Evolutionary conservation across 495 filamentous ascomycete genomes (phyloP).

Genomic region (Penicillium desertorum): DNA sequence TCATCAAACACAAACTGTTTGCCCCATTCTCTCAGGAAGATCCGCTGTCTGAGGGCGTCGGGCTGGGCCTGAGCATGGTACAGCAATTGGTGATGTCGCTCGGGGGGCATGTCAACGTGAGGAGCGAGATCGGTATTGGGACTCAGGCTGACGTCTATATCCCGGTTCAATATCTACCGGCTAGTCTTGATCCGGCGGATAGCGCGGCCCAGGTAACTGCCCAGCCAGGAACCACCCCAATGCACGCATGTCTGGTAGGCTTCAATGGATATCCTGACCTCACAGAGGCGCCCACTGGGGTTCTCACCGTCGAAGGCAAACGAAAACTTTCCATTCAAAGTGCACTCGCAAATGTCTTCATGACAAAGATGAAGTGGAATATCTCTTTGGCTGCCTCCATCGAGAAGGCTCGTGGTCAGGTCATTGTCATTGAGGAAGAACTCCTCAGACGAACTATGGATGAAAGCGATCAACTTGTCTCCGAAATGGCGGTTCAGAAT

Average conservation of each 20-base stretch:
- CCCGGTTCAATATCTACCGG: constrained; percentile 37
- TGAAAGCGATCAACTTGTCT: constrained; percentile 13
- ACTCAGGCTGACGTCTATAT: constrained; percentile 59
- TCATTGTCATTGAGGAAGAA: constrained; percentile 35
- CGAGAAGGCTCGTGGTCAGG: constrained; percentile 27
- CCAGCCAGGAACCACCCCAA: neutral
- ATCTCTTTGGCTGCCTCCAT: constrained; percentile 34
- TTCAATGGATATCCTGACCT: constrained; percentile 34
- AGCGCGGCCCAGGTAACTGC: constrained; percentile 48
- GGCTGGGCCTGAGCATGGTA: constrained; percentile 68
- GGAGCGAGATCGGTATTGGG: constrained; percentile 55
- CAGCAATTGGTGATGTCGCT: constrained; percentile 62
- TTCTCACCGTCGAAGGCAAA: constrained; percentile 31
- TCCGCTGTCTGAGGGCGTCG: constrained; percentile 61
- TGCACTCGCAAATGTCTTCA: constrained; percentile 33
- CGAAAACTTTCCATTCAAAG: constrained; percentile 37
- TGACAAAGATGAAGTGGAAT: constrained; percentile 31
- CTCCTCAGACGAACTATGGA: constrained; percentile 15
- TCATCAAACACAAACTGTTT: constrained; percentile 62
- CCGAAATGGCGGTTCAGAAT: constrained; percentile 5
- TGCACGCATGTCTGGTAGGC: constrained; percentile 31
- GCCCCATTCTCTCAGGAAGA: constrained; percentile 73
- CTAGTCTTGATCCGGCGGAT: constrained; percentile 61
- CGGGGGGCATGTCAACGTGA: constrained; percentile 58
- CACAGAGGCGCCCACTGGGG: constrained; percentile 26